Evolutionary conservation across 805 yeast genomes (phyloP).

Genomic region (Dipodascopsis uninucleata): DNA sequence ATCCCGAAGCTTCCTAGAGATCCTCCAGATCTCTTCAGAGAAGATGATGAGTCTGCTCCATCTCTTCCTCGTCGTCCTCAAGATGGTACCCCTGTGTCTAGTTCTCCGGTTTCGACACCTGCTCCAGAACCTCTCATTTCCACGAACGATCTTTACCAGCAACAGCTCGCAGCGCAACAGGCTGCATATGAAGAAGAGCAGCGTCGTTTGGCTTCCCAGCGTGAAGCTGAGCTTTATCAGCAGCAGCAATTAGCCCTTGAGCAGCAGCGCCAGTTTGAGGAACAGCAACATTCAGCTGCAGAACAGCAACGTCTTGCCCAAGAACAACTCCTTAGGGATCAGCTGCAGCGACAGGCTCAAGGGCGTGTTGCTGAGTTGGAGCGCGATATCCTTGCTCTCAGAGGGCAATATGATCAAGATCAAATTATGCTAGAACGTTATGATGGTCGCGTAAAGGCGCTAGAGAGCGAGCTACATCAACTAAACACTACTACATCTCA

Average conservation of each 20-base stretch:
- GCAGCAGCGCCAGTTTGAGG: constrained; percentile 67
- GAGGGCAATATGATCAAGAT: constrained; percentile 81
- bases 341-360: constrained; percentile 68
- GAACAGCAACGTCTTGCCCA: constrained; percentile 68
- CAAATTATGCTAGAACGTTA: constrained; percentile 81
- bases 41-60: constrained; percentile 39
- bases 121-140: constrained; percentile 20
- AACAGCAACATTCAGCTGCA: constrained; percentile 67
- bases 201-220: constrained; percentile 45
- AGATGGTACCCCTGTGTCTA: constrained; percentile 28
- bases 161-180: constrained; percentile 42
- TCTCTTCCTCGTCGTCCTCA: constrained; percentile 42
- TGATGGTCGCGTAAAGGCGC: constrained; percentile 74
- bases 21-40: constrained; percentile 57
- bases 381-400: constrained; percentile 68
- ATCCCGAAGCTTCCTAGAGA: constrained; percentile 62
- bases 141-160: constrained; percentile 38
- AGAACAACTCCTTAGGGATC: constrained; percentile 63
- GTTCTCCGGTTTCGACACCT: constrained; percentile 31
- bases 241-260: constrained; percentile 66
- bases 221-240: constrained; percentile 58
- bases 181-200: constrained; percentile 37
- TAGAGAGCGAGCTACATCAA: constrained; percentile 66
- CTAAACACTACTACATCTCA: constrained; percentile 63
- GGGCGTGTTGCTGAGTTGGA: constrained; percentile 78